Conservation (phyloP, 1,284 basidiomycete species). For the Ustilago bromivora region DNA sequence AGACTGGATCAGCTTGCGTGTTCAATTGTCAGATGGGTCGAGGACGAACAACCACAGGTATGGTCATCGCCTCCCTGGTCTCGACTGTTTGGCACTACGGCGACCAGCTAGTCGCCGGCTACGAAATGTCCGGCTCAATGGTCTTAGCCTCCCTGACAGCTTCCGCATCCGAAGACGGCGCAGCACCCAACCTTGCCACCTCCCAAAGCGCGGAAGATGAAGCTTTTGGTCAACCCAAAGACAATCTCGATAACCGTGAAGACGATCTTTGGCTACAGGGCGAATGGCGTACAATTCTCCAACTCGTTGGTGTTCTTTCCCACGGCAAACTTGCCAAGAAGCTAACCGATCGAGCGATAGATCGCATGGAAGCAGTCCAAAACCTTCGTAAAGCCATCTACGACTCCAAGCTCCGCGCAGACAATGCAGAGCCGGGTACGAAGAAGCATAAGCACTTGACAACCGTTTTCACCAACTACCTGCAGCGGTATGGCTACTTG, state of each 20-base stretch:
- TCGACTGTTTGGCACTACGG: slow-evolving; percentile 63
- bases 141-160: slow-evolving; percentile 13
- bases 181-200: background rate
- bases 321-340: slow-evolving; percentile 93
- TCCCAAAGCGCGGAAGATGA: slow-evolving; percentile 29
- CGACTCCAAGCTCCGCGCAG: slow-evolving; percentile 64
- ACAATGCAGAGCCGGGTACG: slow-evolving; percentile 59
- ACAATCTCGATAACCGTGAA: slow-evolving; percentile 64
- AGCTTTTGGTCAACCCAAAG: slow-evolving; percentile 43
- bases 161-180: slow-evolving; percentile 5
- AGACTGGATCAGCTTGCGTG: slow-evolving; percentile 56
- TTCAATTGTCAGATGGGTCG: slow-evolving; percentile 70
- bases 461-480: slow-evolving; percentile 64
- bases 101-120: slow-evolving; percentile 42
- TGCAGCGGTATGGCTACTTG: slow-evolving; percentile 78
- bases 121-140: slow-evolving; percentile 41
- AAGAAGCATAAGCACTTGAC: slow-evolving; percentile 57
- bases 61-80: slow-evolving; percentile 67
- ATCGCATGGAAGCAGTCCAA: slow-evolving; percentile 68
- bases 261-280: slow-evolving; percentile 74
- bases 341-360: slow-evolving; percentile 77
- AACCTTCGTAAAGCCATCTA: slow-evolving; percentile 68
- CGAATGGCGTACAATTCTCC: slow-evolving; percentile 96
- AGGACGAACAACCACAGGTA: slow-evolving; percentile 67
- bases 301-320: slow-evolving; percentile 90